Evolutionary conservation across 192 early-diverging fungal species (phyloP), one percentile per base, ranked within the genome.

Genomic region (Nowakowskiella sp.): DNA sequence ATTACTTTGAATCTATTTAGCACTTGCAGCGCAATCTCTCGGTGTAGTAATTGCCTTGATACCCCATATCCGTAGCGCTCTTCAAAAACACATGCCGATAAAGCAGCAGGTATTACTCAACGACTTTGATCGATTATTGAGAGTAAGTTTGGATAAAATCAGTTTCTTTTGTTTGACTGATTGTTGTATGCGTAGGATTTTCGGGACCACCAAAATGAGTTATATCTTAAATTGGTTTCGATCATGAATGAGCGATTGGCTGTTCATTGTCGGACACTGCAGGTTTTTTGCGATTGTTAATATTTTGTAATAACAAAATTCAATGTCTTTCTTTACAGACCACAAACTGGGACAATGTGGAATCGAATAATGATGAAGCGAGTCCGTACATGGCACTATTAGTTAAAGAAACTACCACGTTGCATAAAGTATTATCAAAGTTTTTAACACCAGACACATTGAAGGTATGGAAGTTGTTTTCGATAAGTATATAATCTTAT

Each of bases 221-320:
- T 99, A 55, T 90, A 94, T 51, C 58, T 66, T 28, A 99, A 99
- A 55, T 68, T 99, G 16, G 84, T 97, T 2, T 71, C 86, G 3
- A 97, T 97, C 51, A 97, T 99, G 96, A 78, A 89, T 21, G 94
- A 97, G 42, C 75, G 90, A 21, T 80, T 90, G 19, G 70, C 70
- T 10, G 65, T 84, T 33, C 91, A 97, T 55, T 72, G 84, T n/a
- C 76, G 84, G 26, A 74, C 78, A 28, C 78, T 99, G 42, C 74
- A 65, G 49, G 80, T 80, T 3, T 31, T 61, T 31, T 60, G 57
- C 47, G 58, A 49, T 31, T 58, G 54, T n/a, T 44, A 52, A 23
- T 55, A 71, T 26, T 73, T 64, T 44, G 39, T 7, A 30, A 55
- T 53, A 67, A 31, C 50, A 55, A 6, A 76, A 59, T 30, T 58